phyloP scores from a whole-genome alignment of 106 monocot genomes.

The Acorus gramineus region DNA sequence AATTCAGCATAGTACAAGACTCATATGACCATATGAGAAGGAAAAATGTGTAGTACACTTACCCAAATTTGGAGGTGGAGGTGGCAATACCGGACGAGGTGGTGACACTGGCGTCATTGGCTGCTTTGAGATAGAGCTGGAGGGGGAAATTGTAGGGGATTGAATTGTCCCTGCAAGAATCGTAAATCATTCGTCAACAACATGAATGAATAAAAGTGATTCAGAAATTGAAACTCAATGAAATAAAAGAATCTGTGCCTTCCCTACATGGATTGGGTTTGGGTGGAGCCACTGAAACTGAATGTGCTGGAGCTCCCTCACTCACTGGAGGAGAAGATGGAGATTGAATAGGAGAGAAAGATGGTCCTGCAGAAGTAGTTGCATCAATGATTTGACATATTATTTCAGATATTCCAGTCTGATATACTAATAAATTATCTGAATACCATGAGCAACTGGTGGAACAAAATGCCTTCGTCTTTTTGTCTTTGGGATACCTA shows the following conservation, averaged over 20 bases:
- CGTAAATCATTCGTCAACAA: not conserved
- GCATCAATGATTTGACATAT: not conserved
- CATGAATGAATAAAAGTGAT: slow-evolving; percentile 1
- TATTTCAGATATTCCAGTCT: slow-evolving; percentile 2
- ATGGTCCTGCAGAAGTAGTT: slow-evolving; percentile 19
- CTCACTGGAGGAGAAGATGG: slow-evolving; percentile 21
- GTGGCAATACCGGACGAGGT: slow-evolving; percentile 42
- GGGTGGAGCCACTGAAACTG: slow-evolving; percentile 19
- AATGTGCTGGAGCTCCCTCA: slow-evolving; percentile 15
- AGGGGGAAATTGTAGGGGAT: slow-evolving; percentile 39
- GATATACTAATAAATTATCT: slow-evolving; percentile 14
- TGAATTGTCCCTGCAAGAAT: slow-evolving; percentile 33
- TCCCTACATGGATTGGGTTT: slow-evolving; percentile 14
- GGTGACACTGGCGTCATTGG: slow-evolving; percentile 21
- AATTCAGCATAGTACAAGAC: no score
- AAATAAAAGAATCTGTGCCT: not conserved
- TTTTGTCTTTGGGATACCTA: slow-evolving; percentile 11
- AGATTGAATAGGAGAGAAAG: slow-evolving; percentile 16
- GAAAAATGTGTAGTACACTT: not conserved
- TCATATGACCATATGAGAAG: no score
- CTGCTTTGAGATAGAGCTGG: slow-evolving; percentile 11
- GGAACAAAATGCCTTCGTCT: slow-evolving; percentile 15
- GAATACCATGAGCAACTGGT: slow-evolving; percentile 13
- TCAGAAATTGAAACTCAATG: not conserved
- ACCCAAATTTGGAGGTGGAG: slow-evolving; percentile 84